Evolutionary conservation across 768 basidiomycete species (phyloP).

Genomic region (Epithele typhae): DNA sequence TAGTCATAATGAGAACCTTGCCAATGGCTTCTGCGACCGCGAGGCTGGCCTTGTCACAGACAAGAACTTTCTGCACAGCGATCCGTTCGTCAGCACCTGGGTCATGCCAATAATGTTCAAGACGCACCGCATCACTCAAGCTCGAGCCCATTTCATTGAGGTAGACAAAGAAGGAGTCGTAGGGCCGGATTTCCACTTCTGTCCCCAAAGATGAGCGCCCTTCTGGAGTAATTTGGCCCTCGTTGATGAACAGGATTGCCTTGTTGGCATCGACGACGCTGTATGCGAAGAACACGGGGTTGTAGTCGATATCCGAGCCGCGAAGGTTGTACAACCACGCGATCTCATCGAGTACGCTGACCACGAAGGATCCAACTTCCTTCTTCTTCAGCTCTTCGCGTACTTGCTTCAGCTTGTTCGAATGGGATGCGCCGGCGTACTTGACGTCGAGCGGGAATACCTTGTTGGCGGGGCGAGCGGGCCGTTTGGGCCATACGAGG

Average conservation of each 20-base stretch:
- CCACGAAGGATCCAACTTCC: slow-evolving; percentile 66
- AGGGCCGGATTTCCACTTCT: slow-evolving; percentile 64
- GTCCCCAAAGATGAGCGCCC: slow-evolving; percentile 50
- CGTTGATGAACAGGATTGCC: slow-evolving; percentile 67
- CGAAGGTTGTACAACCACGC: slow-evolving; percentile 94
- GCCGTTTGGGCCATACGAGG: slow-evolving; percentile 68
- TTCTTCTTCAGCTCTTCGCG: slow-evolving; percentile 63
- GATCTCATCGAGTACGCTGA: slow-evolving; percentile 91
- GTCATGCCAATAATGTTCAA: no score
- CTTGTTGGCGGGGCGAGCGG: slow-evolving; percentile 59
- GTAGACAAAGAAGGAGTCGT: slow-evolving; percentile 61
- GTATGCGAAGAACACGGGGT: slow-evolving; percentile 92
- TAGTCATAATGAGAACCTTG: slow-evolving; percentile 34
- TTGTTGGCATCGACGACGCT: slow-evolving; percentile 62
- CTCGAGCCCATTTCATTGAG: slow-evolving; percentile 29
- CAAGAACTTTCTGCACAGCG: slow-evolving; percentile 58
- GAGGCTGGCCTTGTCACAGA: slow-evolving; percentile 75
- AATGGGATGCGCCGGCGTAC: slow-evolving; percentile 65
- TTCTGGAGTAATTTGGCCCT: slow-evolving; percentile 41
- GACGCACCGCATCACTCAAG: no score
- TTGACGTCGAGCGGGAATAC: slow-evolving; percentile 69
- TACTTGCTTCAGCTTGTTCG: slow-evolving; percentile 63
- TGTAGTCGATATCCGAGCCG: slow-evolving; percentile 88
- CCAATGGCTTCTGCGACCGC: slow-evolving; percentile 82
- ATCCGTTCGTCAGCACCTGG: no score